These are phyloP conservation scores for Wakefieldia striispora DNA, from an alignment of 768 basidiomycete species.

Conservation along the genomic window DNA sequence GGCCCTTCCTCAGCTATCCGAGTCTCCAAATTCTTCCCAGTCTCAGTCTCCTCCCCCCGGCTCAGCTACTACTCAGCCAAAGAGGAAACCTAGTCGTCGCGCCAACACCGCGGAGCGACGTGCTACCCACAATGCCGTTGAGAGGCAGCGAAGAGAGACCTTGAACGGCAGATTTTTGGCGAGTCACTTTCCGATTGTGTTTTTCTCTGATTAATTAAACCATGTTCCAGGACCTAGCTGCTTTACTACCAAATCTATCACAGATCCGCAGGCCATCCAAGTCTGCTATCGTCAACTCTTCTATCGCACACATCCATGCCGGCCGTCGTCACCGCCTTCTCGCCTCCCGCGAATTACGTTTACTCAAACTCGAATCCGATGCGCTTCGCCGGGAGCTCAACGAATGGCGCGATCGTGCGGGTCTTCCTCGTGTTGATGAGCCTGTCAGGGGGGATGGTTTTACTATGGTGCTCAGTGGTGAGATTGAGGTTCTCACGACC, in stretches of 20 bases:
- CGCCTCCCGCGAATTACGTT: conserved; percentile 78
- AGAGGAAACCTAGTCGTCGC: conserved; percentile 81
- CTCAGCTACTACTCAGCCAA: conserved; percentile 40
- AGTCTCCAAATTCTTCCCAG: conserved; percentile 18
- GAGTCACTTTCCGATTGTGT: conserved; percentile 29
- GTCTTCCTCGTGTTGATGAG: conserved; percentile 70
- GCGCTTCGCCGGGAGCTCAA: conserved; percentile 88
- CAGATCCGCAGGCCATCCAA: conserved; percentile 94
- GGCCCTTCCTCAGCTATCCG: conserved; percentile 33
- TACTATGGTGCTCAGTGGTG: conserved; percentile 64
- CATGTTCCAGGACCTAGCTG: conserved; percentile 73
- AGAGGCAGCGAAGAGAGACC: conserved; percentile 89
- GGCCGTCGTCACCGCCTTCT: conserved; percentile 79
- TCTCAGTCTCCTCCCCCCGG: conserved; percentile 25
- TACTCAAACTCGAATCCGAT: conserved; percentile 78
- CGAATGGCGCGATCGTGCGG: conserved; percentile 83
- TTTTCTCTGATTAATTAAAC: conserved; percentile 15
- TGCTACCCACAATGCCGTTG: conserved; percentile 96
- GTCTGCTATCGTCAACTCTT: conserved; percentile 94
- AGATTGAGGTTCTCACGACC: conserved; percentile 60
- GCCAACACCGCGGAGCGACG: conserved; percentile 97
- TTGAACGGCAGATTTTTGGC: conserved; percentile 91
- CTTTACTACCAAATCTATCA: conserved; percentile 86
- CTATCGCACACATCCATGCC: conserved; percentile 84
- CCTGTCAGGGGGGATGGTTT: conserved; percentile 72